These are phyloP conservation scores for Diplodia sapinea DNA, from an alignment of 2,329 filamentous ascomycete species.

Conservation along the genomic window DNA sequence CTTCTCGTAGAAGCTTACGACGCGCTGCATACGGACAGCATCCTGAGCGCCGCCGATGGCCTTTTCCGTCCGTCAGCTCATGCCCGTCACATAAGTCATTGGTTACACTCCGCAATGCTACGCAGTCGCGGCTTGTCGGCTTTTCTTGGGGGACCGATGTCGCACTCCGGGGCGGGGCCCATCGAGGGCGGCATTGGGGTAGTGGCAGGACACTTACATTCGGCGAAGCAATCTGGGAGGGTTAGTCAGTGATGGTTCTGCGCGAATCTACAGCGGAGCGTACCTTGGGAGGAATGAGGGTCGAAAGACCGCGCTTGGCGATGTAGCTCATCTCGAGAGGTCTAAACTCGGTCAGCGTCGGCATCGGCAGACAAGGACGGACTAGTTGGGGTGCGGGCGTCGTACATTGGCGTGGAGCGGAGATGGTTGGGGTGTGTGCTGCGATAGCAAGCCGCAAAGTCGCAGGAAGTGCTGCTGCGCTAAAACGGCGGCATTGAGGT, in stretches of 20 bases:
- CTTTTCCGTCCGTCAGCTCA: conserved; percentile 57
- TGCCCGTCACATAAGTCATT: conserved; percentile 32
- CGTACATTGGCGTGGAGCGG: conserved; percentile 31
- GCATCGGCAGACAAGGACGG: background rate
- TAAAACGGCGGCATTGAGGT: conserved; percentile 23
- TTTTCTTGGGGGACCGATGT: conserved; percentile 22
- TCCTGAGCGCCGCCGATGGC: conserved; percentile 93
- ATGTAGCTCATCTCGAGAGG: conserved; percentile 86
- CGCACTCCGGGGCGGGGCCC: conserved; percentile 3
- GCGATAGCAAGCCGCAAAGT: conserved; percentile 29
- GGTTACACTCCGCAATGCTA: background rate
- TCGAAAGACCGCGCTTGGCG: conserved; percentile 88
- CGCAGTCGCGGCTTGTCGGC: conserved; percentile 4
- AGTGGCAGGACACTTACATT: conserved; percentile 65
- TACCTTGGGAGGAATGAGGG: conserved; percentile 99
- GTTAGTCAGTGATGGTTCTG: conserved; percentile 46
- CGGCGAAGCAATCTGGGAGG: conserved; percentile 75
- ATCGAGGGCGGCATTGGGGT: conserved; percentile 2
- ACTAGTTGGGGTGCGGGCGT: background rate
- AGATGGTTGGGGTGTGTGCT: conserved; percentile 30
- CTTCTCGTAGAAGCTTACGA: conserved; percentile 98
- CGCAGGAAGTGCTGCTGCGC: conserved; percentile 26
- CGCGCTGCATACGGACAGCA: conserved; percentile 95
- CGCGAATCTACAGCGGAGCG: conserved; percentile 39
- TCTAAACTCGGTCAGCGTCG: conserved; percentile 44